Base-by-base conservation (phyloP, 495 filamentous ascomycete species). In the Bombardia bombarda region DNA sequence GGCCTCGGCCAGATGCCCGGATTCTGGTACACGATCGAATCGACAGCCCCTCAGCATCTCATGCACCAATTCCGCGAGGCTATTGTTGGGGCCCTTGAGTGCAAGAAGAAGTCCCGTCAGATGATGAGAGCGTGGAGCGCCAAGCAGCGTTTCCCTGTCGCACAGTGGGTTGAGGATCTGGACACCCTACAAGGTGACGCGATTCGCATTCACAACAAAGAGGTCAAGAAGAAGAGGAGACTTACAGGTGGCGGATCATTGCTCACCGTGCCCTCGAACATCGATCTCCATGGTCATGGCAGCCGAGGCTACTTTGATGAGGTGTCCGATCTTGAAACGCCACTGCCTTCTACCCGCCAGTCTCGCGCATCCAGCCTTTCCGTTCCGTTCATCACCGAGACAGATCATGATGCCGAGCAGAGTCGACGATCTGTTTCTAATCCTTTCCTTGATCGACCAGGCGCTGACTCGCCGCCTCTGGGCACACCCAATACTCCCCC, bases 1-100 rank as follows among this genome's bases (percentile, higher is more conserved):
- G 82, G 82, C 60, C 67, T 88, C 23, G 84, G 84, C 2, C 79
- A 84, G 48, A 86, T 87, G 82, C 84, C 84, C 14, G 83, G 84
- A 30, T 86, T 77, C 72, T 83, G 79, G 79, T 82, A 72, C 52
- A 86, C 71, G 49, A 72, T 64, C 26, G 84, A 89, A 60, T 84
- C 79, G 0, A 83, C 73, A 9, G 79, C 79, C 3, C 82, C 82
- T 1, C 73, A 72, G 12, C 84, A 89, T 62, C 56, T 87, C 13
- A 58, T 87, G 32, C 77, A 78, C 28, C 84, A 89, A 57, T 87
- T 87, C 62, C 80, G 76, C 47, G 65, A 73, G 40, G 80, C 84
- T 13, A 84, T 87, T 46, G 63, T 75, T 18, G 77, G 73, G 21
- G 84, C 84, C 0, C 59, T 88, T 42, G 75, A 68, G 21, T 85